phyloP scores from a whole-genome alignment of 208 protist genomes.

The Trypanosoma grayi region DNA sequence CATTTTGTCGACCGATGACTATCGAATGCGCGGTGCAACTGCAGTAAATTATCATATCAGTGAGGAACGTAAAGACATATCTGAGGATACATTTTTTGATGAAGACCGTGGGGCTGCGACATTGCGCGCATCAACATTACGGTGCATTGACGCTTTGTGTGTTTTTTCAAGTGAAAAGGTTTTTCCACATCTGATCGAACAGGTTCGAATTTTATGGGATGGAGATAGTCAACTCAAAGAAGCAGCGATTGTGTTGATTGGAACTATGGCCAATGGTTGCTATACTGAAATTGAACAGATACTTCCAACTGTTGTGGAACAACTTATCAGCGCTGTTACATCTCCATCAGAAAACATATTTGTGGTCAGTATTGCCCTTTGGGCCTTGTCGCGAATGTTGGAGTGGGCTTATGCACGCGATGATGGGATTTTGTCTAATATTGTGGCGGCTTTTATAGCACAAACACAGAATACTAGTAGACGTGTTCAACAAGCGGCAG shows the following conservation, averaged over 20 bases:
- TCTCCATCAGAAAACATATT: slow-evolving; percentile 66
- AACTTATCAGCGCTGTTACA: slow-evolving; percentile 48
- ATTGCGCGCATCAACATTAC: slow-evolving; percentile 65
- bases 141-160: slow-evolving; percentile 72
- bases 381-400: slow-evolving; percentile 70
- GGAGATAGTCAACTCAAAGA: slow-evolving; percentile 57
- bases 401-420: slow-evolving; percentile 37
- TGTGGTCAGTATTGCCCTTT: slow-evolving; percentile 82
- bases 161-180: slow-evolving; percentile 39
- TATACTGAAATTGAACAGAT: slow-evolving; percentile 36
- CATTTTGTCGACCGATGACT: slow-evolving; percentile 80
- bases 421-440: slow-evolving; percentile 29
- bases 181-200: slow-evolving; percentile 44
- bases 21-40: slow-evolving; percentile 53
- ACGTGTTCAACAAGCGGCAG: slow-evolving; percentile 66
- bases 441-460: slow-evolving; percentile 40
- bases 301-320: slow-evolving; percentile 36
- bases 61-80: slow-evolving; percentile 63
- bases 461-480: slow-evolving; percentile 74
- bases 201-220: slow-evolving; percentile 57
- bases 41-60: slow-evolving; percentile 44
- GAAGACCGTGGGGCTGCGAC: slow-evolving; percentile 72
- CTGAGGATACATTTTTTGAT: slow-evolving; percentile 58
- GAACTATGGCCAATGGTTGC: slow-evolving; percentile 72
- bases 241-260: slow-evolving; percentile 74